Evolutionary conservation across 179 eudicot species (phyloP), one percentile per base, ranked within the genome.

Genomic region (Spinacia oleracea): DNA sequence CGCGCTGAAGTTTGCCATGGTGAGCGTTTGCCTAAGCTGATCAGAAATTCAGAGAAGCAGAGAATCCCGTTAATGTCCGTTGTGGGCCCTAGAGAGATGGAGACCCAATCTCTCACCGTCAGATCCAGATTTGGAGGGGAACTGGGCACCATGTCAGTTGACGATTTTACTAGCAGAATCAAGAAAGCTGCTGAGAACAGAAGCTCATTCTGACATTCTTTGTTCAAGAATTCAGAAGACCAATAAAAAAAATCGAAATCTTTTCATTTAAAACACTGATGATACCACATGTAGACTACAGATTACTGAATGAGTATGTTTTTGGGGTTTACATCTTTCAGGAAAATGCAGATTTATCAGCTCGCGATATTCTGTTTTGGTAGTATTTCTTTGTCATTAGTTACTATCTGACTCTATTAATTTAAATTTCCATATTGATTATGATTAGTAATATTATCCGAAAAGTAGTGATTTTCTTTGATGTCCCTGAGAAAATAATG

Each of bases 121-220:
- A 83, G 98, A 82, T 96, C 99, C 43, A 91, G 99, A 83, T 92
- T 92, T 70, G 89, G 93, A 9, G 96, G 97, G 53, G 99, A 96
- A 84, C 67, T 93, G 58, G 97, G 96, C 45, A 88, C 90, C 58
- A 83, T 96, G 87, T 7, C 89, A 0, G 79, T 89, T 32, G 90
- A 87, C 53, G 98, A 91, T 14, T 90, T 96, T 76, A 83, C 90
- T 45, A 71, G 83, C 84, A 84, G 87, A 81, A 83, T 79, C 46
- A 86, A 84, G 79, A 60, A 80, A 72, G 96, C 98, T 3, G 77
- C 82, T 65, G 89, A 89, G 80, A 85, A 82, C 82, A 86, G 89
- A 80, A 86, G 90, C 75, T 83, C 87, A 32, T 78, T 94, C 68
- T 91, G 85, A 88, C 35, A 76, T 58, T 34, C 11, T 63, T 38